Percentiles rank a stretch among this genome's conserved stretches.
Conservation (phyloP, 164 flowering plant genomes). For the Cinnamomum micranthum region DNA sequence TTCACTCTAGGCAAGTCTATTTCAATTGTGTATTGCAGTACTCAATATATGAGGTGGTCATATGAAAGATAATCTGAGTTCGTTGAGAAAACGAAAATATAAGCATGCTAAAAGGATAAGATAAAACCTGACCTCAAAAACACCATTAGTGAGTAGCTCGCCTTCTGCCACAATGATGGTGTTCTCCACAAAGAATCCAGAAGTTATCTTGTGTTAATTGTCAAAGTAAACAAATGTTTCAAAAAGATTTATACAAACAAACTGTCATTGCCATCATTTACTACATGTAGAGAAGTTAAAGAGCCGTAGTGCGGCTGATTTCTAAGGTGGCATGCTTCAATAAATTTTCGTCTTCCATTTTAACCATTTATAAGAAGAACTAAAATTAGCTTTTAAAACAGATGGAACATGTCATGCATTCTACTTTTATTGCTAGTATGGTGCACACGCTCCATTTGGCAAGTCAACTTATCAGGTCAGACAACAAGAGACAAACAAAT, state of each 20-base stretch:
- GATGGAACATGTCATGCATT: not conserved
- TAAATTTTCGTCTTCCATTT: not conserved
- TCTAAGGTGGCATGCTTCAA: not conserved
- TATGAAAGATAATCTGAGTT: too few species aligned
- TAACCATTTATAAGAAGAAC: not conserved
- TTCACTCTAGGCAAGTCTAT: not conserved
- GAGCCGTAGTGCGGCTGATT: not conserved
- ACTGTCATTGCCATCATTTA: constrained; percentile 3
- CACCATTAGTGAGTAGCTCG: constrained; percentile 68
- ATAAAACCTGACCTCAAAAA: constrained; percentile 67
- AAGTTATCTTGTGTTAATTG: constrained; percentile 69
- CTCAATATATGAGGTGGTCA: not conserved
- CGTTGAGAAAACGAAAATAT: not conserved
- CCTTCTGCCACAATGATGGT: constrained; percentile 94
- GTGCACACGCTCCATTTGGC: not conserved
- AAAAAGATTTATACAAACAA: not conserved
- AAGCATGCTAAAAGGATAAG: not conserved
- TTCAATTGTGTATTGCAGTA: not conserved
- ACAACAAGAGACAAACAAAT: not conserved
- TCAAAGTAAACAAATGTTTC: constrained; percentile 44
- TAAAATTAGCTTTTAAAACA: not conserved
- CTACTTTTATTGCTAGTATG: not conserved
- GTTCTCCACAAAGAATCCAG: constrained; percentile 89
- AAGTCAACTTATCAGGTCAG: not conserved
- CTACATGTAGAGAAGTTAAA: not conserved